Percentiles rank a stretch among this genome's conserved stretches.
Conservation (phyloP, 2,329 filamentous ascomycete species). For the Hypoxylon sp. region DNA sequence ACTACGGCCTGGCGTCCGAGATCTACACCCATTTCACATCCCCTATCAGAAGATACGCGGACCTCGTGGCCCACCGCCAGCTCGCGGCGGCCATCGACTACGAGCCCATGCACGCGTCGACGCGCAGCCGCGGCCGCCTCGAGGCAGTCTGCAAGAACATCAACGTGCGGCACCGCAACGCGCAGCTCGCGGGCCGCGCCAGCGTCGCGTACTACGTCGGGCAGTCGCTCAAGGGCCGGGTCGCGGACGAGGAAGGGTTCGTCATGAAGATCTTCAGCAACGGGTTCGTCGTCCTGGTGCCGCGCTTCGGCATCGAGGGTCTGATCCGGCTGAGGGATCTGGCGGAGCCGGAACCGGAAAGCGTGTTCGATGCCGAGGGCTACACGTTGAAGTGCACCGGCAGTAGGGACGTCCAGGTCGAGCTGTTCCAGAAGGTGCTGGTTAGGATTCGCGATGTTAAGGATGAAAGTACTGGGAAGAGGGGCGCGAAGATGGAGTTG, state of each 20-base stretch:
- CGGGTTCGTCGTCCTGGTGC: slow-evolving; percentile 96
- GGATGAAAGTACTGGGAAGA: slow-evolving; percentile 96
- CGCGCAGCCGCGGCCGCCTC: slow-evolving; percentile 86
- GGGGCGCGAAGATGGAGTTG: slow-evolving; percentile 85
- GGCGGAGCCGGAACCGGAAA: slow-evolving; percentile 81
- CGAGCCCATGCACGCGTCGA: slow-evolving; percentile 84
- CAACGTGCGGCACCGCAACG: slow-evolving; percentile 96
- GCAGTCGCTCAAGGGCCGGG: slow-evolving; percentile 86
- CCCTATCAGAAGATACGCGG: slow-evolving; percentile 97
- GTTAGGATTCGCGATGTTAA: slow-evolving; percentile 93
- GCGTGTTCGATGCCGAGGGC: slow-evolving; percentile 86
- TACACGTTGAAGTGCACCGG: slow-evolving; percentile 79
- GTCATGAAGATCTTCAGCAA: slow-evolving; percentile 98
- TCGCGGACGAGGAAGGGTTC: slow-evolving; percentile 89
- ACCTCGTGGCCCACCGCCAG: slow-evolving; percentile 93
- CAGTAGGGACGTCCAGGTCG: slow-evolving; percentile 72
- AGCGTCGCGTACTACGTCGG: slow-evolving; percentile 98
- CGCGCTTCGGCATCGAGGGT: slow-evolving; percentile 94
- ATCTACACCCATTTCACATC: slow-evolving; percentile 99
- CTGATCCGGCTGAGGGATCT: slow-evolving; percentile 90
- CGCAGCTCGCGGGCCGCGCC: slow-evolving; percentile 93
- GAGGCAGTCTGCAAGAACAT: slow-evolving; percentile 98
- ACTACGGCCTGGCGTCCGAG: slow-evolving; percentile 95
- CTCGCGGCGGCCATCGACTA: slow-evolving; percentile 96
- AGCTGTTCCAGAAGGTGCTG: slow-evolving; percentile 91